Evolutionary conservation across 2,329 filamentous ascomycete species (phyloP), one percentile per base, ranked within the genome.

Genomic region (Xylaria sp.): DNA sequence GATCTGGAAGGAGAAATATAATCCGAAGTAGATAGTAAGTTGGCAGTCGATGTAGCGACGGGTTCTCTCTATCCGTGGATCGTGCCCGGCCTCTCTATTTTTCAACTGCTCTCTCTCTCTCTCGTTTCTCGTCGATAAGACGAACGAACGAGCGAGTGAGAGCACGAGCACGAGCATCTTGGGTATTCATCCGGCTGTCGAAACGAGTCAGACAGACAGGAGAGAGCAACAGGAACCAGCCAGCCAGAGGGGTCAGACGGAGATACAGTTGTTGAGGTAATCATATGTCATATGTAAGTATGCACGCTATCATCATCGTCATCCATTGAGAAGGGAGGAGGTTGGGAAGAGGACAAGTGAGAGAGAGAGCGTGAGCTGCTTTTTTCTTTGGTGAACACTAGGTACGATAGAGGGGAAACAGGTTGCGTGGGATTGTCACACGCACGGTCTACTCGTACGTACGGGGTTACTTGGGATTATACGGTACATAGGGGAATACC

Each of bases 1-100:
- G 92, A 97, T 97, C 72, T 97, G 93, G 91, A 97, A 97, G 75
- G 92, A 96, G 64, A 97, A 97, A 77, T 97, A 97, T 77, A 83
- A 83, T 69, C 79, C 82, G 65, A 76, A 80, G 71, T 77, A 16
- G 16, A 16, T 16, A 80, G 30, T 16, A 46, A 46, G 42, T n/a
- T n/a, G 42, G 42, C 42, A 42, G 37, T 42, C 13, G 9, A 42
- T 13, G 37, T 42, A 42, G 7, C 37, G 37, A 42, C 37, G 37
- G 37, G 37, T 23, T 30, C n/a, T 49, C 30, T 48, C 13, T 35
- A 39, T 18, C 51, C 44, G 23, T 42, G 23, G 23, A 16, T 30
- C 5, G 23, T 30, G 23, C 23, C 23, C 23, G 23, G 23, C 23
- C 23, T 30, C 23, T 30, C 23, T 30, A 30, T 42, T 42, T 10